These are phyloP conservation scores for Russula brevipes DNA, from an alignment of 768 basidiomycete species.

Conservation along the genomic window DNA sequence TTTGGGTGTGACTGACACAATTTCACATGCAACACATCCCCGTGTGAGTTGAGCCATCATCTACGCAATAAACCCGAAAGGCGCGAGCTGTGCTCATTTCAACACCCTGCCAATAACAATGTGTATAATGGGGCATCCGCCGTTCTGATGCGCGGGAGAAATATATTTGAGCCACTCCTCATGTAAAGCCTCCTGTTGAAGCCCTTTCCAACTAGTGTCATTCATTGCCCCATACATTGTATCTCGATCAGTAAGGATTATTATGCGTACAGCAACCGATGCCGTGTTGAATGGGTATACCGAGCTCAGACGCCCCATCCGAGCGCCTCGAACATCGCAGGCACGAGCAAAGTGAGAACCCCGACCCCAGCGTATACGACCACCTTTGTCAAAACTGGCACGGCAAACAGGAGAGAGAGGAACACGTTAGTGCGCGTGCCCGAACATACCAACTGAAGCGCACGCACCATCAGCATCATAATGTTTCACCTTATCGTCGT, in stretches of 20 bases:
- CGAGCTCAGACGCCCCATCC: slow-evolving; percentile 55
- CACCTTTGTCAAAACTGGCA: slow-evolving; percentile 77
- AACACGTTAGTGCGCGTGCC: background rate
- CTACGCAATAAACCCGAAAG: no score
- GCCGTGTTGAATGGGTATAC: background rate
- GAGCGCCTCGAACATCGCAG: slow-evolving; percentile 60
- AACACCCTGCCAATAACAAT: no score
- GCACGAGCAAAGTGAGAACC: slow-evolving; percentile 54
- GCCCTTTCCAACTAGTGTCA: no score
- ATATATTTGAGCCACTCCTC: no score
- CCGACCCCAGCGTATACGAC: slow-evolving; percentile 88
- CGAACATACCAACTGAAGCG: slow-evolving; percentile 7
- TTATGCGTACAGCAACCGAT: background rate
- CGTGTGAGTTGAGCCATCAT: no score
- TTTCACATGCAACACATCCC: no score
- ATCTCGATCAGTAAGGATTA: background rate
- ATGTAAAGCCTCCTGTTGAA: no score
- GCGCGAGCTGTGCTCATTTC: no score
- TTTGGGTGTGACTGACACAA: no score
- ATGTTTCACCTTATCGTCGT: slow-evolving; percentile 52
- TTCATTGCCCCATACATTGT: no score
- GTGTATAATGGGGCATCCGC: no score
- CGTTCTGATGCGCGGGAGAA: no score
- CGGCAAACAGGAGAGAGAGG: background rate
- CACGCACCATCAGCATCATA: slow-evolving; percentile 81